Evolutionary conservation across 2,329 filamentous ascomycete genomes (phyloP).

Genomic region (Aaosphaeria pasadenensis): DNA sequence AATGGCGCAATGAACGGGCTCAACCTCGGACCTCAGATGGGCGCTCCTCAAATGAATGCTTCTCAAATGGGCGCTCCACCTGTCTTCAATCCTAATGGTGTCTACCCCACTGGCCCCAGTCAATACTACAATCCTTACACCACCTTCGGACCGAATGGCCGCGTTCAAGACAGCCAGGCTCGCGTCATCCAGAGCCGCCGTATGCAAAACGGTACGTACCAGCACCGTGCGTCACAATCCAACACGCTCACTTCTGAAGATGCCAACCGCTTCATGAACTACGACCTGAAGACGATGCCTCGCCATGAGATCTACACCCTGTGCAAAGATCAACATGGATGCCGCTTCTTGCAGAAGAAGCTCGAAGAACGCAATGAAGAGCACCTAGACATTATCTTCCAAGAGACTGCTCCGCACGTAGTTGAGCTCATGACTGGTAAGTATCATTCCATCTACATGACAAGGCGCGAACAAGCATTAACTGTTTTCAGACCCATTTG

Average conservation of each 20-base stretch:
- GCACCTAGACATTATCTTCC: conserved; percentile 88
- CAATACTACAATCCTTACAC: conserved; percentile 27
- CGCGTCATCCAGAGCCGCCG: conserved; percentile 74
- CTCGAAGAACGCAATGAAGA: conserved; percentile 84
- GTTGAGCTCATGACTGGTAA: conserved; percentile 88
- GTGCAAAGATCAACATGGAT: conserved; percentile 98
- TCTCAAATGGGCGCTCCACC: conserved; percentile 39
- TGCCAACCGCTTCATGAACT: conserved; percentile 74
- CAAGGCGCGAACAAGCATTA: not conserved
- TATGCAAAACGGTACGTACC: conserved; percentile 67
- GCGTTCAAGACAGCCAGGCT: conserved; percentile 70
- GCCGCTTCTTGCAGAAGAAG: conserved; percentile 95
- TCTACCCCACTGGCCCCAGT: conserved; percentile 16
- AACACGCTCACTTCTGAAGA: conserved; percentile 23
- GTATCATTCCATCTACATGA: conserved; percentile 6
- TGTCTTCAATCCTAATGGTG: conserved; percentile 17
- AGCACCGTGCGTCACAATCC: not conserved
- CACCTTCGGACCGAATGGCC: conserved; percentile 42
- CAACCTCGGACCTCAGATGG: conserved; percentile 26
- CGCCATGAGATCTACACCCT: conserved; percentile 78
- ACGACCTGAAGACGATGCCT: conserved; percentile 73
- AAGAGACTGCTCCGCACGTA: conserved; percentile 89
- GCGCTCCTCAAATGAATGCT: not conserved
- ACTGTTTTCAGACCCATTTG: conserved; percentile 71
- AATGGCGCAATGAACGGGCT: conserved; percentile 68